Conservation (phyloP, 2,329 filamentous ascomycete genomes). For the Fusarium sororula region DNA sequence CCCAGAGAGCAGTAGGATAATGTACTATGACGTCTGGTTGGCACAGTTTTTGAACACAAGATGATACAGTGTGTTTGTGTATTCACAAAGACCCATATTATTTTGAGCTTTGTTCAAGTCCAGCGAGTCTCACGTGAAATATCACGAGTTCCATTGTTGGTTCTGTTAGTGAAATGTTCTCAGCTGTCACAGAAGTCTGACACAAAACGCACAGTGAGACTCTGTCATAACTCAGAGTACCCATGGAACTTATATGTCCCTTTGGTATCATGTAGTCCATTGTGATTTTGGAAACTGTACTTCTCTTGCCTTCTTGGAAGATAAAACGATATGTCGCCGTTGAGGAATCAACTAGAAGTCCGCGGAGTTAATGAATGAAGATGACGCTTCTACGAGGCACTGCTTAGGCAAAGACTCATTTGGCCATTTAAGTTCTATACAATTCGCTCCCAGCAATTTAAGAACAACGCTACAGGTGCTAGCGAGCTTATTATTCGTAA, state of each 20-base stretch:
- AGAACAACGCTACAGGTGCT: rapidly evolving
- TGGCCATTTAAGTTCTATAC: rapidly evolving
- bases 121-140: not conserved
- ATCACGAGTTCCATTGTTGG: not conserved
- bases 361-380: rapidly evolving
- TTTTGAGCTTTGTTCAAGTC: not conserved
- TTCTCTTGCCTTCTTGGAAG: not conserved
- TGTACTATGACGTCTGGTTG: not conserved
- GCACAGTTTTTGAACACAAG: not conserved
- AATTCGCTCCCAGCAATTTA: rapidly evolving
- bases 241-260: rapidly evolving
- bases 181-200: too few species aligned
- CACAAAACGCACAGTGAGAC: not conserved
- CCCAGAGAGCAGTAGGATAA: not conserved
- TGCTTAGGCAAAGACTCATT: too few species aligned
- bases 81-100: not conserved
- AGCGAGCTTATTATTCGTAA: not conserved
- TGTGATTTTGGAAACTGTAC: rapidly evolving
- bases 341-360: rapidly evolving
- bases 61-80: not conserved
- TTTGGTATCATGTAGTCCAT: not conserved
- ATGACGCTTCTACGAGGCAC: rapidly evolving
- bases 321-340: rapidly evolving
- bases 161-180: not conserved
- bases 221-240: rapidly evolving